A percentile compares a stretch with the other conserved stretches of the same genome.
Conservation (phyloP, 306 rosid genomes). For the Trichosanthes truncata region DNA sequence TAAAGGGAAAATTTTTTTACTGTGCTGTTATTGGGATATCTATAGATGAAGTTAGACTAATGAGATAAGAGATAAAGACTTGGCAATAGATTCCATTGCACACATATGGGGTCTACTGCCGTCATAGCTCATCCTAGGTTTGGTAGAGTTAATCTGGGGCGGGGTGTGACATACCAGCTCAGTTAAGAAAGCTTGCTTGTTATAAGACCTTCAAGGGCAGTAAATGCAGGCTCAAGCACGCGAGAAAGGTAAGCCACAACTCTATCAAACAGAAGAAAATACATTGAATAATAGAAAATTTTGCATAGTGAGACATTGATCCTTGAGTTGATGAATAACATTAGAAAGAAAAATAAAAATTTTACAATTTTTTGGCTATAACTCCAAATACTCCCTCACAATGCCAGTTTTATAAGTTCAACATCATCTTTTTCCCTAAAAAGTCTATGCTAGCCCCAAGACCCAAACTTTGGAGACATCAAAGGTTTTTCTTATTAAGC, state of each 20-base stretch:
- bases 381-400: background rate
- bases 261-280: slow-evolving; percentile 32
- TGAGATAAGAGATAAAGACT: too few relatives aligned
- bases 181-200: slow-evolving; percentile 85
- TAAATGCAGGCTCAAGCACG: slow-evolving; percentile 85
- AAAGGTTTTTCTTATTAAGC: too few relatives aligned
- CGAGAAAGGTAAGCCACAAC: slow-evolving; percentile 97
- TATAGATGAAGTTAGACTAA: too few relatives aligned
- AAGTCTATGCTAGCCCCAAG: too few relatives aligned
- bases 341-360: background rate
- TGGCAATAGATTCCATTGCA: too few relatives aligned
- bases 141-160: too few relatives aligned
- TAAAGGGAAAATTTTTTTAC: too few relatives aligned
- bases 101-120: too few relatives aligned
- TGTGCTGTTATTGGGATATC: too few relatives aligned
- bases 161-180: too few relatives aligned
- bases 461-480: too few relatives aligned
- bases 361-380: background rate
- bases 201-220: slow-evolving; percentile 90
- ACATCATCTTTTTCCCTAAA: background rate
- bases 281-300: slow-evolving; percentile 10
- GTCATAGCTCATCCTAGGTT: too few relatives aligned
- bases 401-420: background rate
- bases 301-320: background rate
- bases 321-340: background rate